Evolutionary conservation across 495 filamentous ascomycete genomes (phyloP).

Genomic region (Clohesyomyces aquaticus): DNA sequence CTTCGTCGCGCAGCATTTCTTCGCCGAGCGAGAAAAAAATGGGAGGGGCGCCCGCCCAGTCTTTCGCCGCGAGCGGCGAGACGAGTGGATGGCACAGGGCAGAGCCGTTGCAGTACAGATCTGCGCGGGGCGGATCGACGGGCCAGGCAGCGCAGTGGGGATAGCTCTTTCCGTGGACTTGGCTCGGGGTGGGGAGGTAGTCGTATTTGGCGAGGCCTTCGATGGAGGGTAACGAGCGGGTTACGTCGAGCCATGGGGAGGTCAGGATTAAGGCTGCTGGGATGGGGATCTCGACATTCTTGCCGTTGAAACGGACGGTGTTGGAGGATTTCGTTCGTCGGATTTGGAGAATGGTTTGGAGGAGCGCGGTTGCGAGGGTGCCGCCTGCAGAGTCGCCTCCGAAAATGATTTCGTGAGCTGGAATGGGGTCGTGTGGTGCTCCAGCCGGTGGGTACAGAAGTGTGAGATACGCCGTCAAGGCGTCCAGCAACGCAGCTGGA

Average conservation of each 20-base stretch:
- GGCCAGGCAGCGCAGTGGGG: conserved; percentile 73
- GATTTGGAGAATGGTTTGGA: conserved; percentile 75
- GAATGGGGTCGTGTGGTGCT: conserved; percentile 71
- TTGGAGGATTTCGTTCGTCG: conserved; percentile 49
- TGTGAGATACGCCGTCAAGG: conserved; percentile 77
- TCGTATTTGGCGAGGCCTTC: conserved; percentile 66
- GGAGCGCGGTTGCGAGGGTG: conserved; percentile 70
- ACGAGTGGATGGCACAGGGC: conserved; percentile 75
- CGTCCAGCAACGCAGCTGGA: conserved; percentile 81
- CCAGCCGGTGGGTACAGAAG: conserved; percentile 79
- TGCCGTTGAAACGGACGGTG: conserved; percentile 66
- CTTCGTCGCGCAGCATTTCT: conserved; percentile 79
- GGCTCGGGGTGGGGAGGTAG: conserved; percentile 64
- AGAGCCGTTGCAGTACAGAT: conserved; percentile 68
- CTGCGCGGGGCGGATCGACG: conserved; percentile 64
- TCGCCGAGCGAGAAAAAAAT: conserved; percentile 75
- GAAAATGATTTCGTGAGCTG: conserved; percentile 72
- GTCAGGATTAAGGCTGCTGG: conserved; percentile 69
- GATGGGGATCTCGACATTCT: conserved; percentile 62
- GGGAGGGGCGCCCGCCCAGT: conserved; percentile 72
- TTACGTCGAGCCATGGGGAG: conserved; percentile 79
- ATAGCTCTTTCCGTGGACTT: conserved; percentile 45
- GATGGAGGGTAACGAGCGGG: conserved; percentile 73
- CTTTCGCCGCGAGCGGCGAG: conserved; percentile 62
- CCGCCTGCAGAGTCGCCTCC: conserved; percentile 90